Conservation (phyloP, 2,329 filamentous ascomycete genomes). For the Ceratocystis destructans region DNA sequence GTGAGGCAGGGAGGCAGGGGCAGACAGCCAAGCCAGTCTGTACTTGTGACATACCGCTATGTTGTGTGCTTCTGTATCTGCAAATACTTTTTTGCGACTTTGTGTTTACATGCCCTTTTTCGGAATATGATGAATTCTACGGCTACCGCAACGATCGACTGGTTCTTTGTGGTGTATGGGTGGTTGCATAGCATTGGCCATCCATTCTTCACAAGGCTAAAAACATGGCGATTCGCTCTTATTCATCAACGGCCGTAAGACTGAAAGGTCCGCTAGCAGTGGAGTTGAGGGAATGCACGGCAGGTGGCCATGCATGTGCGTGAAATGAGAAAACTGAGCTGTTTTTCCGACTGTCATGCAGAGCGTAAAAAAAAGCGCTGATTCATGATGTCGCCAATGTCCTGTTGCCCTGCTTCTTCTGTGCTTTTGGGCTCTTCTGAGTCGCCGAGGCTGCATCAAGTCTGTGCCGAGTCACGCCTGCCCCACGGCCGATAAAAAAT, state of each 20-base stretch:
- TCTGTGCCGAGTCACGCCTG: conserved; percentile 1
- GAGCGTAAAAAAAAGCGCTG: background rate
- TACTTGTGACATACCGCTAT: no score
- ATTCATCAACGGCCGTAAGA: background rate
- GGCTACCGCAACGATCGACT: no score
- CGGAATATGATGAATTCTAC: no score
- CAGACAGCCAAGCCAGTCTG: no score
- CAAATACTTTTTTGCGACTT: no score
- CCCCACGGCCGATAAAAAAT: background rate
- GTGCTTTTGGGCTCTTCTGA: background rate
- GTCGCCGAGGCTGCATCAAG: background rate
- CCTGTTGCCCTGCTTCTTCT: background rate
- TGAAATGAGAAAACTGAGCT: no score
- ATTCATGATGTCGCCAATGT: background rate
- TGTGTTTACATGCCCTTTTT: no score
- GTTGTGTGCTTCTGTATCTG: no score
- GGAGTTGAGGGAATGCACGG: background rate
- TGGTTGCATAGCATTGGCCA: no score
- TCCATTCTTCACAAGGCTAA: background rate
- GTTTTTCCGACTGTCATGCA: background rate
- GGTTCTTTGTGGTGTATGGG: no score
- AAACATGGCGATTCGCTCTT: no score
- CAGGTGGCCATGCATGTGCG: background rate
- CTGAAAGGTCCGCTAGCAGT: background rate
- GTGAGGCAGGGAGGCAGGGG: no score